These are phyloP conservation scores for Chalara sp. DNA, from an alignment of 2,329 filamentous ascomycete species.

Conservation along the genomic window DNA sequence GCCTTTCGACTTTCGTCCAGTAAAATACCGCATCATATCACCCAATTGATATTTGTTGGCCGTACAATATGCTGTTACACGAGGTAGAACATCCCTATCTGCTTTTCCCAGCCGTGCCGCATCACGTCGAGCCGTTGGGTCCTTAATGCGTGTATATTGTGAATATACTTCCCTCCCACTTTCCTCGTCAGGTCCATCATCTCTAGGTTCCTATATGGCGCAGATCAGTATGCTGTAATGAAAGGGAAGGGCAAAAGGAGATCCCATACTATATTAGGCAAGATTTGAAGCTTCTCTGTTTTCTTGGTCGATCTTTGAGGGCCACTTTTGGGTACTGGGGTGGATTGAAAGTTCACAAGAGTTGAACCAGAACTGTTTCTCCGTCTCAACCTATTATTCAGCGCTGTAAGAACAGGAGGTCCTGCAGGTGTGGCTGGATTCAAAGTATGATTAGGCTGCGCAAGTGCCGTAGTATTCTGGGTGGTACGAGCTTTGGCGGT, in stretches of 20 bases:
- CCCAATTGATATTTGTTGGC: constrained; percentile 89
- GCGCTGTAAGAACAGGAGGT: constrained; percentile 62
- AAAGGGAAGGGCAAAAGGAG: neutral
- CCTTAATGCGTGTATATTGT: constrained; percentile 96
- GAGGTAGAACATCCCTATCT: constrained; percentile 76
- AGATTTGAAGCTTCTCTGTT: constrained; percentile 92
- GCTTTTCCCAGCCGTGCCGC: constrained; percentile 90
- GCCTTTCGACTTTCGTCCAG: constrained; percentile 73
- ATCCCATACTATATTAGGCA: constrained; percentile 67
- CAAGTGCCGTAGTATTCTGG: constrained; percentile 32
- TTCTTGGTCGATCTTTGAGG: constrained; percentile 93
- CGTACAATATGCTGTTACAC: constrained; percentile 95
- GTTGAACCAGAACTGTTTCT: constrained; percentile 70
- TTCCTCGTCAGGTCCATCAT: constrained; percentile 76
- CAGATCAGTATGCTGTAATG: neutral
- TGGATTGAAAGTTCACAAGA: constrained; percentile 27
- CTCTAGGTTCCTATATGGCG: constrained; percentile 53
- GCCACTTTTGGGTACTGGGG: constrained; percentile 64
- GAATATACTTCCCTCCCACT: constrained; percentile 94
- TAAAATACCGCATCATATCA: constrained; percentile 81
- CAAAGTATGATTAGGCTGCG: constrained; percentile 25
- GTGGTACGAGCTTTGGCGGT: constrained; percentile 12
- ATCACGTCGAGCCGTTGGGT: constrained; percentile 86
- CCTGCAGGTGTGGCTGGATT: constrained; percentile 25
- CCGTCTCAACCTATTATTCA: constrained; percentile 83